Evolutionary conservation across 2,329 filamentous ascomycete genomes (phyloP).

Genomic region (Trichoderma lentiforme): DNA sequence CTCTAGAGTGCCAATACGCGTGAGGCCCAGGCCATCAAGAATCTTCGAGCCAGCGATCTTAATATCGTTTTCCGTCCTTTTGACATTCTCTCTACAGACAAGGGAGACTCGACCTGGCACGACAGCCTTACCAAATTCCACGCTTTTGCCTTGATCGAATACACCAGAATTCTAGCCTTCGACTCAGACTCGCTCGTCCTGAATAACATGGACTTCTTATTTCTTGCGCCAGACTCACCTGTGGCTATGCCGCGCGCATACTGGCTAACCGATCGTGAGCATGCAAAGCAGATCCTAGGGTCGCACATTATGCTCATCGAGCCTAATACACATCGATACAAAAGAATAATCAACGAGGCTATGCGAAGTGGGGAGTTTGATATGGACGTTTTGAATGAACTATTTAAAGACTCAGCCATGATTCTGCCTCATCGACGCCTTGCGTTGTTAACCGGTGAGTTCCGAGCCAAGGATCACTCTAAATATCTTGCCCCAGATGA

Average conservation of each 20-base stretch:
- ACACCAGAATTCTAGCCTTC: not conserved
- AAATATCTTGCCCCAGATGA: slow-evolving; percentile 22
- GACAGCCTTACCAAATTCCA: not conserved
- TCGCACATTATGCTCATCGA: not conserved
- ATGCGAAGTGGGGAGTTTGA: not conserved
- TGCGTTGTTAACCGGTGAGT: not conserved
- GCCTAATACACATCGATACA: not conserved
- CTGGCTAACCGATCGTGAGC: not conserved
- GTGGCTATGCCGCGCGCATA: not conserved
- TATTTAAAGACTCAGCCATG: not conserved
- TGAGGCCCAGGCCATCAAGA: not conserved
- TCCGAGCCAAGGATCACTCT: not conserved
- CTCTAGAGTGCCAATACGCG: not conserved
- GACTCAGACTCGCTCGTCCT: not conserved
- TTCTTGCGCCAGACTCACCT: not conserved
- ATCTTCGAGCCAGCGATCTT: not conserved
- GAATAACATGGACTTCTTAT: not conserved
- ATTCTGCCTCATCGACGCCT: not conserved
- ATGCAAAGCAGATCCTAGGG: not conserved
- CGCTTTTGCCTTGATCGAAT: not conserved
- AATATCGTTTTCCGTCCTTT: not conserved
- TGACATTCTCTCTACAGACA: not conserved
- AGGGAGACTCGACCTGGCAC: not conserved
- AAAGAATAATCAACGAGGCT: not conserved
- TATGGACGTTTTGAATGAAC: not conserved